These are phyloP conservation scores for Prunus persica DNA, from an alignment of 306 rosid genomes.

Conservation along the genomic window Prunus_persica_NCBIv2 NC_034015.1:3422001-3422500, in stretches of 20 bases:
- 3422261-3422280: slow-evolving; percentile 35
- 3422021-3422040: slow-evolving; percentile 26
- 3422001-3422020: slow-evolving; percentile 15
- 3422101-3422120: slow-evolving; percentile 10
- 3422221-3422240: slow-evolving; percentile 22
- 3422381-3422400: slow-evolving; percentile 63
- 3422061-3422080: slow-evolving; percentile 16
- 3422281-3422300: slow-evolving; percentile 36
- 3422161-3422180: slow-evolving; percentile 20
- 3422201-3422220: slow-evolving; percentile 17
- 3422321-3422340: slow-evolving; percentile 34
- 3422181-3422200: slow-evolving; percentile 16
- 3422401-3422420: slow-evolving; percentile 81
- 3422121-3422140: slow-evolving; percentile 17
- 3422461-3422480: slow-evolving; percentile 31
- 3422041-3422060: slow-evolving; percentile 14
- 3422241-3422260: slow-evolving; percentile 28
- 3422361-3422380: slow-evolving; percentile 28
- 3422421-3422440: slow-evolving; percentile 80
- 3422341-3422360: slow-evolving; percentile 27
- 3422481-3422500: slow-evolving; percentile 23
- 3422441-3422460: slow-evolving; percentile 64
- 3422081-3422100: slow-evolving; percentile 14
- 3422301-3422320: slow-evolving; percentile 31
- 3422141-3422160: slow-evolving; percentile 9